phyloP scores from a whole-genome alignment of 2,329 filamentous ascomycete genomes.

The Tolypocladium amazonense region DNA sequence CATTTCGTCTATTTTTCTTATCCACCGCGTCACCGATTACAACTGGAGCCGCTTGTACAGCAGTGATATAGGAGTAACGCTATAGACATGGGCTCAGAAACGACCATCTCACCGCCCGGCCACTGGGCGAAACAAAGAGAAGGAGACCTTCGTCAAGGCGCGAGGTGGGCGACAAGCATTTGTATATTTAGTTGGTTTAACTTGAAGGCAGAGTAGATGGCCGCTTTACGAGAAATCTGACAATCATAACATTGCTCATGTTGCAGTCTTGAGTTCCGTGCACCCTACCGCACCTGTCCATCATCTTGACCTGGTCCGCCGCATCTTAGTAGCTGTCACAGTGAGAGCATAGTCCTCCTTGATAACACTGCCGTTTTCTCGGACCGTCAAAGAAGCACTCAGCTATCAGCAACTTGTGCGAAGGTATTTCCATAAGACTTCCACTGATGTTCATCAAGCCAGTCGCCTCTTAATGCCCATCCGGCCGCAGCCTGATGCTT shows the following conservation, averaged over 20 bases:
- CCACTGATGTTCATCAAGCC: too few species aligned
- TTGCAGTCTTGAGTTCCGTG: not conserved
- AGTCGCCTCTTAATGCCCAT: too few species aligned
- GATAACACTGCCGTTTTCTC: too few species aligned
- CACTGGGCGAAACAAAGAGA: not conserved
- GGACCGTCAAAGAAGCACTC: too few species aligned
- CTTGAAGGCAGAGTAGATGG: constrained; percentile 3
- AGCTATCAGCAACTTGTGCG: too few species aligned
- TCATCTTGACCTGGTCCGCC: too few species aligned
- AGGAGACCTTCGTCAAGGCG: not conserved
- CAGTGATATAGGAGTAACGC: constrained; percentile 13
- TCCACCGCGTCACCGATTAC: not conserved
- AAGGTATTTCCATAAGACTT: too few species aligned
- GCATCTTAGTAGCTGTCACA: too few species aligned
- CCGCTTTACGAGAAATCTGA: constrained; percentile 9
- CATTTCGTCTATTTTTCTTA: constrained; percentile 10
- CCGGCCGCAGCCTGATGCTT: too few species aligned
- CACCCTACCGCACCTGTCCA: too few species aligned
- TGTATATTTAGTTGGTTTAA: constrained; percentile 20
- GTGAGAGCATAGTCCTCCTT: too few species aligned
- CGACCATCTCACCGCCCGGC: not conserved
- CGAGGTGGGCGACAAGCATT: constrained; percentile 9
- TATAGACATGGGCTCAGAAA: constrained; percentile 12
- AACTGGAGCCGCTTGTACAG: constrained; percentile 11
- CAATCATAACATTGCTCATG: not conserved